Evolutionary conservation across 164 flowering plant genomes (phyloP).

Genomic region (Vitis amurensis): DNA sequence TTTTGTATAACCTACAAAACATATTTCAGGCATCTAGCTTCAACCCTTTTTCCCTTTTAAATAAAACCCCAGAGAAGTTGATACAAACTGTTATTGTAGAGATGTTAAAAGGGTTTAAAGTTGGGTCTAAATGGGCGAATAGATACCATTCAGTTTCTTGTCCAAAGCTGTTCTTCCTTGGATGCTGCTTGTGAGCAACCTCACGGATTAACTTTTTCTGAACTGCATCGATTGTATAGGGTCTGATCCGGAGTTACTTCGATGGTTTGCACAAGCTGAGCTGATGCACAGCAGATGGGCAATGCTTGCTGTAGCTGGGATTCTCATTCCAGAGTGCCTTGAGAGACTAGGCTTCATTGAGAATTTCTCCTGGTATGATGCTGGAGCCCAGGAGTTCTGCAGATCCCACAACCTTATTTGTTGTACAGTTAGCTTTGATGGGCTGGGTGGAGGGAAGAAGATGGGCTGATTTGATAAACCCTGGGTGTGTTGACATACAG

Average conservation of each 20-base stretch:
- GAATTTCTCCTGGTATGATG: conserved; percentile 74
- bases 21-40: too few species aligned
- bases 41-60: too few species aligned
- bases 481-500: conserved; percentile 76
- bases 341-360: conserved; percentile 64
- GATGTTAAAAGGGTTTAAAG: too few species aligned
- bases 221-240: conserved; percentile 33
- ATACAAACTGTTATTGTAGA: too few species aligned
- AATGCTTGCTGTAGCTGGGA: conserved; percentile 88
- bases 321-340: conserved; percentile 77
- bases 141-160: too few species aligned
- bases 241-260: conserved; percentile 71
- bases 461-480: conserved; percentile 81
- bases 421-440: conserved; percentile 70
- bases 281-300: conserved; percentile 89
- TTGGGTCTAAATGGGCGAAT: too few species aligned
- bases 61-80: too few species aligned
- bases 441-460: conserved; percentile 92
- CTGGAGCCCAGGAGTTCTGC: conserved; percentile 69
- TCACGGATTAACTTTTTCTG: neutral
- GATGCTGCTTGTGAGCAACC: too few species aligned
- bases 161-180: too few species aligned
- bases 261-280: conserved; percentile 93
- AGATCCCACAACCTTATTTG: conserved; percentile 65
- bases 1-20: too few species aligned